Conservation (phyloP, 2,329 filamentous ascomycete genomes). For the Venturia effusa region DNA sequence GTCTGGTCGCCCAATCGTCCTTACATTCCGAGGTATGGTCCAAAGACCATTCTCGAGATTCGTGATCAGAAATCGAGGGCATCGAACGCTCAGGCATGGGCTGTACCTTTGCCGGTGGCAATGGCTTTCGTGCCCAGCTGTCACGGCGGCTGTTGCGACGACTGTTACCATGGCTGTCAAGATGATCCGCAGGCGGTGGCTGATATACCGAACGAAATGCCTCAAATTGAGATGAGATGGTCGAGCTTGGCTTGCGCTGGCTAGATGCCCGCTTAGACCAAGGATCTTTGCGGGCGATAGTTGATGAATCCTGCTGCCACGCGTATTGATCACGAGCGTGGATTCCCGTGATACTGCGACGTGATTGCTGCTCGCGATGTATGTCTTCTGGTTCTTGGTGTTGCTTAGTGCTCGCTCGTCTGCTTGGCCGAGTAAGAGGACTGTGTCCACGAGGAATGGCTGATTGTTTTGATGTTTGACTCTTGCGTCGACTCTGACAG, state of each 20-base stretch:
- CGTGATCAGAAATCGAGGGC: not conserved
- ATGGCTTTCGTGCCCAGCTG: not conserved
- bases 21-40: not conserved
- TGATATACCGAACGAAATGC: not conserved
- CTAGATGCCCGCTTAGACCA: not conserved
- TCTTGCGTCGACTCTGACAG: not conserved
- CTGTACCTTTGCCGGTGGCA: not conserved
- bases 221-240: not conserved
- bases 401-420: not conserved
- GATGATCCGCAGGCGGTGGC: not conserved
- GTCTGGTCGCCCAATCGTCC: not conserved
- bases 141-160: not conserved
- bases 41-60: not conserved
- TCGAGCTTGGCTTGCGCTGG: not conserved
- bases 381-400: not conserved
- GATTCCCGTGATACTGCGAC: not conserved
- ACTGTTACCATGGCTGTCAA: not conserved
- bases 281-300: not conserved
- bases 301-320: not conserved
- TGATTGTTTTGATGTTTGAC: not conserved
- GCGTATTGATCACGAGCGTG: not conserved
- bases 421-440: not conserved
- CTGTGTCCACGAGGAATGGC: not conserved
- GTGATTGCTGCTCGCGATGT: not conserved
- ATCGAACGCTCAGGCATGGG: not conserved